These are phyloP conservation scores for Yamadazyma mexicana DNA, from an alignment of 1,139 yeast genomes.

Conservation along the genomic window DNA sequence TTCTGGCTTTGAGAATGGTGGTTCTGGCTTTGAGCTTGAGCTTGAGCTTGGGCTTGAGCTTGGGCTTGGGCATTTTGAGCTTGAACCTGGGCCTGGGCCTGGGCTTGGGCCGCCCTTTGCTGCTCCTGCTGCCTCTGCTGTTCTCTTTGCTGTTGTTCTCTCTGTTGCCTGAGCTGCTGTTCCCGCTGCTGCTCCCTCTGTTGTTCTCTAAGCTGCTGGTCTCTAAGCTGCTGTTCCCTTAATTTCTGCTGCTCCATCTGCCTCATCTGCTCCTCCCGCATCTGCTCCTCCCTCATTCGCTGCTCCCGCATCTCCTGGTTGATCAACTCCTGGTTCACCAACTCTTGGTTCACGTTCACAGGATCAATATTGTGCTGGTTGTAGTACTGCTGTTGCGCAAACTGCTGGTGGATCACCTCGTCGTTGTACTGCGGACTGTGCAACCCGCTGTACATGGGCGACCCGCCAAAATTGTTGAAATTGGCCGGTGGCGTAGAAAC, in stretches of 20 bases:
- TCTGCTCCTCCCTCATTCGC: conserved; percentile 10
- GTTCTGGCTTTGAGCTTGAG: conserved; percentile 17
- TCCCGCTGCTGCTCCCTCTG: conserved; percentile 8
- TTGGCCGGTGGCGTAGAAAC: conserved; percentile 18
- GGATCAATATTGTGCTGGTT: conserved; percentile 2
- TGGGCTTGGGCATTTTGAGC: neutral
- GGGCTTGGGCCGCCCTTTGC: neutral
- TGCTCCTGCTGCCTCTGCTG: conserved; percentile 14
- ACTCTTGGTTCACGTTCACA: neutral
- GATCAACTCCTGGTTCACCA: conserved; percentile 3
- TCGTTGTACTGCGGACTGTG: conserved; percentile 20
- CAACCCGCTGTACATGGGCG: conserved; percentile 1
- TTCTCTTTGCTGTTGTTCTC: conserved; percentile 5
- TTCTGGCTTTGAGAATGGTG: conserved; percentile 11
- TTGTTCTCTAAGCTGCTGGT: conserved; percentile 9
- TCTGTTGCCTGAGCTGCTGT: conserved; percentile 3
- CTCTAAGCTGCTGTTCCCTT: conserved; percentile 3
- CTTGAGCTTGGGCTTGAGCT: conserved; percentile 11
- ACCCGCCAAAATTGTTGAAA: conserved; percentile 5
- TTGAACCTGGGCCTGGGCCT: conserved; percentile 1
- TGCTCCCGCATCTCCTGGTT: conserved; percentile 8
- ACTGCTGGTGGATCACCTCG: conserved; percentile 17
- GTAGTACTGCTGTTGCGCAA: conserved; percentile 18
- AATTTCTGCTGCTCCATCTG: conserved; percentile 2
- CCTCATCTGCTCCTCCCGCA: conserved; percentile 4